Evolutionary conservation across 2,329 filamentous ascomycete genomes (phyloP).

Genomic region (Pseudogymnoascus sp.): DNA sequence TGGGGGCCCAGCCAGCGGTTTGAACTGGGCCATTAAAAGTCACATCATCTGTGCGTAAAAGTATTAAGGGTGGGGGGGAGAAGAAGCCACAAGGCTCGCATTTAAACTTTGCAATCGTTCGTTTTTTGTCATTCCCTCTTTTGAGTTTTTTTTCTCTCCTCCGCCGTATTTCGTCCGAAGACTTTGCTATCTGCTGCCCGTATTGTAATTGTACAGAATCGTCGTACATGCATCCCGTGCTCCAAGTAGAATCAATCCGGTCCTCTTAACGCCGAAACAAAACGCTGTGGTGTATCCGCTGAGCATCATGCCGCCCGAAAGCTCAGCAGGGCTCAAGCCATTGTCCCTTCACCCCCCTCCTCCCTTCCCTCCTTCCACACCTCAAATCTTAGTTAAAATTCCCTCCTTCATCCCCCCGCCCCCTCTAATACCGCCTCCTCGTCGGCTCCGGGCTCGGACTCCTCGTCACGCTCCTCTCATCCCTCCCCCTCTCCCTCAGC

Average conservation of each 20-base stretch:
- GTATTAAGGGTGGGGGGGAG: not conserved
- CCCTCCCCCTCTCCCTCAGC: conserved; percentile 75
- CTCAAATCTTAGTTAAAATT: not conserved
- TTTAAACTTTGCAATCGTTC: conserved; percentile 1
- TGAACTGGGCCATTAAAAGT: not conserved
- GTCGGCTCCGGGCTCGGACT: conserved; percentile 83
- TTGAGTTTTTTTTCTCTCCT: not conserved
- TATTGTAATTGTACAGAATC: conserved; percentile 6
- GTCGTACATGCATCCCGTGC: conserved; percentile 5
- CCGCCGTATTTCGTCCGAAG: not conserved
- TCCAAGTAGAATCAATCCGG: conserved; percentile 4
- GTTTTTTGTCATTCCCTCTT: not conserved
- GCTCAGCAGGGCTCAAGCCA: conserved; percentile 7
- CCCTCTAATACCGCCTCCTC: conserved; percentile 55
- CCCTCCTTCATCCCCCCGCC: not conserved
- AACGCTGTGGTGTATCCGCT: conserved; percentile 1
- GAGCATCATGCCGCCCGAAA: not conserved
- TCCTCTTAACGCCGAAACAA: conserved; percentile 6
- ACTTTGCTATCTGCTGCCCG: conserved; percentile 3
- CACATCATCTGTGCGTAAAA: conserved; percentile 6
- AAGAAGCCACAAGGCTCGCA: not conserved
- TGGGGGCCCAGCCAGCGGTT: not conserved
- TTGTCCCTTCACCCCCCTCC: not conserved
- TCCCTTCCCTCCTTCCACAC: not conserved
- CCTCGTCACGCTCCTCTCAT: conserved; percentile 71